phyloP scores from a whole-genome alignment of 1,284 basidiomycete species.

The Ustilago trichophora region DNA sequence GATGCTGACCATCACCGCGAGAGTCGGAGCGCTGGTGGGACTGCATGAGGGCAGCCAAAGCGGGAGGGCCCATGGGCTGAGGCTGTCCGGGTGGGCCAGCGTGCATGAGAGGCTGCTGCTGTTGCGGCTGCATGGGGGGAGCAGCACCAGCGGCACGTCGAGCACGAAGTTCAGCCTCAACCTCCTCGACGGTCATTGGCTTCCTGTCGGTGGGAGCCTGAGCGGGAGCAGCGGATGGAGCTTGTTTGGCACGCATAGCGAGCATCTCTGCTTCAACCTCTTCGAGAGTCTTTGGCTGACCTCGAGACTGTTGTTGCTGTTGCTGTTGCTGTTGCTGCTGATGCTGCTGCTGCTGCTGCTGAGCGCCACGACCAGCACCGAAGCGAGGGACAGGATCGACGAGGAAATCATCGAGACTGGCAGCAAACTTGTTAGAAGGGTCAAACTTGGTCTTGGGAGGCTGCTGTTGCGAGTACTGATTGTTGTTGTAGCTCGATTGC shows the following conservation, averaged over 20 bases:
- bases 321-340: slow-evolving; percentile 18
- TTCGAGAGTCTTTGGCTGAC: slow-evolving; percentile 62
- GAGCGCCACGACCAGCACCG: slow-evolving; percentile 36
- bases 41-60: slow-evolving; percentile 26
- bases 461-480: slow-evolving; percentile 20
- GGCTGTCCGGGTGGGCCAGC: too few relatives aligned
- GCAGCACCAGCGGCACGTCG: slow-evolving; percentile 17
- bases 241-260: slow-evolving; percentile 37
- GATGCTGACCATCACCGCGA: background rate
- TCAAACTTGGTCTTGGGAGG: slow-evolving; percentile 45
- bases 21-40: slow-evolving; percentile 30
- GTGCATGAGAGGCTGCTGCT: slow-evolving; percentile 6
- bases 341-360: slow-evolving; percentile 21
- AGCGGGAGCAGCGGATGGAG: slow-evolving; percentile 36
- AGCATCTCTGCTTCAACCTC: slow-evolving; percentile 68
- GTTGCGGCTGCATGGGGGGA: background rate
- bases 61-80: slow-evolving; percentile 12
- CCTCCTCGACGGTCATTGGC: slow-evolving; percentile 85
- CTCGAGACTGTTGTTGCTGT: slow-evolving; percentile 29
- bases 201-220: slow-evolving; percentile 56
- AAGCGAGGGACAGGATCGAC: slow-evolving; percentile 46
- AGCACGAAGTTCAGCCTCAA: slow-evolving; percentile 80
- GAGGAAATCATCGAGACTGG: slow-evolving; percentile 65
- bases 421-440: slow-evolving; percentile 52
- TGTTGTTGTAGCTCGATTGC: slow-evolving; percentile 5